Evolutionary conservation across 1,139 yeast species (phyloP).

Genomic region (Diutina ranongensis): DNA sequence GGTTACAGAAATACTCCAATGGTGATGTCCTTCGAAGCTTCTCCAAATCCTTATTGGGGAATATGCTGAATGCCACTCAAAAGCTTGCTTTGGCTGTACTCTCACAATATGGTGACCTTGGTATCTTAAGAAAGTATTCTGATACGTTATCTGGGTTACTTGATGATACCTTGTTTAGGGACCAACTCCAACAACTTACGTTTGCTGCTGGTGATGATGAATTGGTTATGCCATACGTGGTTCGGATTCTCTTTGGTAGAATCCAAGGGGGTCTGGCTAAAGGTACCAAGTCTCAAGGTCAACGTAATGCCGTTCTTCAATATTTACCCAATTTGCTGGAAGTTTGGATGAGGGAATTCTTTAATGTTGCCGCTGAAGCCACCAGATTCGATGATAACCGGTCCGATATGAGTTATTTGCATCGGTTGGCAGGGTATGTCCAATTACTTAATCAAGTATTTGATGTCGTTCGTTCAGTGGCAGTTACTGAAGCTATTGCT

Average conservation of each 20-base stretch:
- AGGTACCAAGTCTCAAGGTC: neutral
- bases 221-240: conserved; percentile 55
- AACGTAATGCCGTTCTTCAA: neutral
- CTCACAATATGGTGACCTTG: neutral
- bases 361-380: neutral
- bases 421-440: neutral
- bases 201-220: conserved; percentile 52
- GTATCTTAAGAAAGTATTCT: conserved; percentile 44
- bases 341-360: neutral
- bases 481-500: neutral
- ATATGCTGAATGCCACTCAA: neutral
- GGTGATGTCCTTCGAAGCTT: neutral
- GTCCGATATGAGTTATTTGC: neutral
- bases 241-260: conserved; percentile 78
- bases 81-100: neutral
- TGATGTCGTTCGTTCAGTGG: neutral
- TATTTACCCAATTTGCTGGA: neutral
- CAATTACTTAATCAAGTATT: neutral
- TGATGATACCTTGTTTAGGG: conserved; percentile 77
- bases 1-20: neutral
- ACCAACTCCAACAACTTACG: conserved; percentile 35
- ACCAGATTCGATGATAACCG: neutral
- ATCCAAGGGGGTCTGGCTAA: conserved; percentile 39
- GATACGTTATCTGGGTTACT: conserved; percentile 66
- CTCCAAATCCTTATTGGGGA: neutral